A percentile compares a stretch with the other conserved stretches of the same genome.
Evolutionary conservation across 495 filamentous ascomycete genomes (phyloP).

Genomic region (Pyronema domesticum): DNA sequence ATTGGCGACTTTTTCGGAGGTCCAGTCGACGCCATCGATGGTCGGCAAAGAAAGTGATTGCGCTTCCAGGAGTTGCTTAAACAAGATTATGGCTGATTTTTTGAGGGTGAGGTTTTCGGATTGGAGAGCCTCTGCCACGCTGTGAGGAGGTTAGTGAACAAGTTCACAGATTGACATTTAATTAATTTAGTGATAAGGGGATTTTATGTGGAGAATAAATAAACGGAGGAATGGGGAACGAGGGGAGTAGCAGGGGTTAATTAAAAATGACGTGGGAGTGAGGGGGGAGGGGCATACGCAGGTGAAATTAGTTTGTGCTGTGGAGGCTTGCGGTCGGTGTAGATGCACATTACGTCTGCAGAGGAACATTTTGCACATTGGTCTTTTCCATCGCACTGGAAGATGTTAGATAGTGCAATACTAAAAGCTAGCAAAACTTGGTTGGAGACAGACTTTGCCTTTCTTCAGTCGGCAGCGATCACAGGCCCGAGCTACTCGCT

Average conservation of each 20-base stretch:
- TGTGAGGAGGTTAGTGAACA: neutral
- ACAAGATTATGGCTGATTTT: constrained; percentile 2
- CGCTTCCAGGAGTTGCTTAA: constrained; percentile 1
- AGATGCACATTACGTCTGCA: constrained; percentile 44
- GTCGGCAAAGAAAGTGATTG: neutral
- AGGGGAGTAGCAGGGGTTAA: neutral
- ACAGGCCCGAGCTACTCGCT: constrained; percentile 46
- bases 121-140: constrained; percentile 6
- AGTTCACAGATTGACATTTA: neutral
- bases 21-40: constrained; percentile 6
- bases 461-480: constrained; percentile 48
- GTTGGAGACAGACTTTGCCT: constrained; percentile 36
- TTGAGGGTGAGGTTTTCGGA: constrained; percentile 6
- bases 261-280: too few species aligned
- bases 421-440: neutral
- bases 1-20: constrained; percentile 4
- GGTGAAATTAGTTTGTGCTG: constrained; percentile 6
- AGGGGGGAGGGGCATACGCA: constrained; percentile 1
- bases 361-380: constrained; percentile 42
- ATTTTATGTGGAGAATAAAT: neutral
- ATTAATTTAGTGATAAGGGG: neutral
- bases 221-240: neutral
- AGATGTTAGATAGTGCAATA: constrained; percentile 3
- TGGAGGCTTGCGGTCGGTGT: constrained; percentile 37
- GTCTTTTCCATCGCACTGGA: constrained; percentile 42